phyloP scores from a whole-genome alignment of 2,329 filamentous ascomycete genomes.

The Stachybotrys echinatus region DNA sequence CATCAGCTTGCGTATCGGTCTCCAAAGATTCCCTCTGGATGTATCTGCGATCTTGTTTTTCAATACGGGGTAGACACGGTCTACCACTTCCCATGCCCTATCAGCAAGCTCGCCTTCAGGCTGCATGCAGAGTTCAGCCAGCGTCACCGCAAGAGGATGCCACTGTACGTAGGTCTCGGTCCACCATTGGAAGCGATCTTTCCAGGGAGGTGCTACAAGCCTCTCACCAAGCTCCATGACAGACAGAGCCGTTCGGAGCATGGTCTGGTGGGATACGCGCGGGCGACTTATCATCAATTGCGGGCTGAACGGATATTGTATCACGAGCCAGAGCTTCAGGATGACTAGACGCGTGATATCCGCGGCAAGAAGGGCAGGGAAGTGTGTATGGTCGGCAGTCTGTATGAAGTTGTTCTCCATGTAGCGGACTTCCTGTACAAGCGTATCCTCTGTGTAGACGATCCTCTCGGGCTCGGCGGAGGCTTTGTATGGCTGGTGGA shows the following conservation, averaged over 20 bases:
- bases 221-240: constrained; percentile 36
- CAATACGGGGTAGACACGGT: constrained; percentile 37
- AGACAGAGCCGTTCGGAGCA: constrained; percentile 41
- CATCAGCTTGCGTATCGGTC: constrained; percentile 47
- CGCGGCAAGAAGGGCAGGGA: constrained; percentile 30
- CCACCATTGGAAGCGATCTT: constrained; percentile 40
- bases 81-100: constrained; percentile 44
- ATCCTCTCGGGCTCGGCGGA: constrained; percentile 10
- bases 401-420: constrained; percentile 34
- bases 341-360: constrained; percentile 35
- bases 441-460: constrained; percentile 29
- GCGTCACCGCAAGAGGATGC: constrained; percentile 47
- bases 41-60: constrained; percentile 42
- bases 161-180: constrained; percentile 47
- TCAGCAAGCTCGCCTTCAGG: constrained; percentile 39
- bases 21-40: constrained; percentile 45
- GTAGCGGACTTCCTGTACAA: constrained; percentile 30
- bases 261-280: constrained; percentile 32
- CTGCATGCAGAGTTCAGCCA: constrained; percentile 46
- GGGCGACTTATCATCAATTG: constrained; percentile 19
- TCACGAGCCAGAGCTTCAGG: constrained; percentile 39
- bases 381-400: constrained; percentile 23
- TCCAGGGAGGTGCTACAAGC: constrained; percentile 23
- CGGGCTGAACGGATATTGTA: constrained; percentile 38
- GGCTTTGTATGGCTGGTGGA: constrained; percentile 23